phyloP scores from a whole-genome alignment of 768 basidiomycete genomes.

The Russula sp. region DNA sequence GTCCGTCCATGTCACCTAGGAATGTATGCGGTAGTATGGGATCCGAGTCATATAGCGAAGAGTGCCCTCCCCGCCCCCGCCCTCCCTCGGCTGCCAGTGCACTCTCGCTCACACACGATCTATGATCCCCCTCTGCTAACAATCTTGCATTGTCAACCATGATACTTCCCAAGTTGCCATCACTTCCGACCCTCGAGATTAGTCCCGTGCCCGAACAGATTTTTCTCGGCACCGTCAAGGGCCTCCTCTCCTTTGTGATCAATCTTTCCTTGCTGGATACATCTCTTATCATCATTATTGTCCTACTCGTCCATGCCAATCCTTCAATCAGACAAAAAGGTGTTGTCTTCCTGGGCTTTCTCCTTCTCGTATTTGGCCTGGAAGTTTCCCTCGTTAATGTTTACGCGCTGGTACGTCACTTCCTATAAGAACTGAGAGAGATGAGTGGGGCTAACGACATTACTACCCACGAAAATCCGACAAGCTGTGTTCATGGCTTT shows the following conservation, averaged over 20 bases:
- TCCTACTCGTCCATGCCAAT: slow-evolving; percentile 17
- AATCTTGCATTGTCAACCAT: neutral
- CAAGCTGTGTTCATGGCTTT: slow-evolving; percentile 22
- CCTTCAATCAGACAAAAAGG: slow-evolving; percentile 15
- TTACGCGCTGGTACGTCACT: slow-evolving; percentile 22
- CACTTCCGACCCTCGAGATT: slow-evolving; percentile 14
- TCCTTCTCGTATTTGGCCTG: slow-evolving; percentile 17
- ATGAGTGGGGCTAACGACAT: no score
- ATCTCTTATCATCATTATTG: slow-evolving; percentile 20
- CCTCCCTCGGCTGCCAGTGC: no score
- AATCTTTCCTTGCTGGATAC: slow-evolving; percentile 25
- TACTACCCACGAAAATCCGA: neutral
- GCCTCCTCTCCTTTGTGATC: slow-evolving; percentile 23
- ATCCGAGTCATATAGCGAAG: no score
- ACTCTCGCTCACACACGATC: neutral
- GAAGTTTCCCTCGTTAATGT: slow-evolving; percentile 23
- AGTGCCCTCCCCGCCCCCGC: neutral
- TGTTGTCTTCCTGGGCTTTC: neutral
- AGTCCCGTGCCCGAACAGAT: slow-evolving; percentile 24
- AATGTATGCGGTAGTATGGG: neutral
- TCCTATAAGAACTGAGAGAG: neutral
- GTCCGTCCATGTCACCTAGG: neutral
- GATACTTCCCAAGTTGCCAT: slow-evolving; percentile 13
- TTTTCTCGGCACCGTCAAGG: slow-evolving; percentile 27
- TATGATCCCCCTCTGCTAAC: neutral